Evolutionary conservation across 2,329 filamentous ascomycete genomes (phyloP), one percentile per base, ranked within the genome.

Genomic region (Cucurbitaria berberidis): DNA sequence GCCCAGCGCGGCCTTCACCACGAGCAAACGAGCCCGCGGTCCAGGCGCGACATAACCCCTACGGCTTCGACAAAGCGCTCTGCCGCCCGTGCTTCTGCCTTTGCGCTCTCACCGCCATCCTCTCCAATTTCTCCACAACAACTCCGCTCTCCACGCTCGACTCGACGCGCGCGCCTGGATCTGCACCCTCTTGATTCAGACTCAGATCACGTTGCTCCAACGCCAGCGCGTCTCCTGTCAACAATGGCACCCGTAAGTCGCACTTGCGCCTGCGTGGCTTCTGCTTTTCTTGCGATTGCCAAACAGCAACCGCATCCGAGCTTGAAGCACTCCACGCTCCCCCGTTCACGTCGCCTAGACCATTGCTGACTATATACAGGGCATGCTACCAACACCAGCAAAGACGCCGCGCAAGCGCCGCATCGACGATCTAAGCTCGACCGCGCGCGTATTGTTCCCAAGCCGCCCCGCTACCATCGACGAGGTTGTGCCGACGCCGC

Each of bases 311-410:
- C 38, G 49, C 44, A 10, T 38, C 29, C 21, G 27, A 24, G 22
- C 38, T 29, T 2, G n/a, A 42, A 36, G 16, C 9, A 34, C n/a
- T n/a, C n/a, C n/a, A n/a, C n/a, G n/a, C n/a, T n/a, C n/a, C n/a
- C n/a, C n/a, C n/a, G n/a, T n/a, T n/a, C 29, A 19, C 30, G 34
- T 34, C n/a, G 30, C 22, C 21, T 10, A 27, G 13, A 10, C 40
- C 26, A 7, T 34, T 53, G 30, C 55, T 61, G 43, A 61, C 39
- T 9, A 10, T 9, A 13, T 21, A 15, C 48, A 63, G 49, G 81
- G 79, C 58, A 89, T 90, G 82, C 83, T 93, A 40, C 89, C 88
- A 15, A 93, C 90, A 3, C 90, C 90, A 2, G 84, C 86, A 60
- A 93, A 93, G 78, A 93, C 90, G 3, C 90, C 85, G 3, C 82